Base-by-base conservation (phyloP, 176 grass and related monocot genomes). In the Musa schizocarpa region DNA sequence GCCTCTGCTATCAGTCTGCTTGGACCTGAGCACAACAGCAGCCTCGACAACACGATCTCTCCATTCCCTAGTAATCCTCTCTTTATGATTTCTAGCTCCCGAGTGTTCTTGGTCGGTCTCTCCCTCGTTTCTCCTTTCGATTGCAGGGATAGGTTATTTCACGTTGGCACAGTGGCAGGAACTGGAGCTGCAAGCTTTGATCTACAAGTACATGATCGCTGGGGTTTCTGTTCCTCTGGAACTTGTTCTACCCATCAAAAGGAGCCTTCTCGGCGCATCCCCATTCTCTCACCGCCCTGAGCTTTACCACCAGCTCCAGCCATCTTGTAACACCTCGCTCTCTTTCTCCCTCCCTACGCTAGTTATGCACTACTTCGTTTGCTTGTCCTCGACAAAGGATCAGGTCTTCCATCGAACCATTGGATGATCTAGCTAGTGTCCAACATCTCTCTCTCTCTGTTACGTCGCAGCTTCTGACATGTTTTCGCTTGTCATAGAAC, bases 171-270 rank as follows among this genome's bases (percentile, higher is more conserved):
- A 79, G 68, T 72, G 78, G 78, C 53, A 52, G 54, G 78, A 79
- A 25, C 68, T 79, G 20, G 67, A 79, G 66, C 27, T 70, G 68
- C 78, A 79, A 68, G 78, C 68, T 63, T 21, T 79, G 68, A 79
- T 79, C 67, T 79, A 79, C 55, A 79, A 79, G 43, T 49, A 79
- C 62, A 79, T 79, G 53, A 56, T 79, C 52, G 53, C 78, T 25
- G 66, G 67, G 11, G 66, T 72, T 50, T 50, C 78, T 61, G 78
- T 79, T 56, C 78, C 78, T 22, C 3, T 26, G 27, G 66, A 71
- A 29, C 78, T 79, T 51, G 24, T 79, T 79, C 27, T 79, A 23
- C 67, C 78, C 53, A 50, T 79, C 53, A 71, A 62, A 52, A 70
- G 54, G 66, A 72, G 78, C 53, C 52, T 70, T 16, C 78, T 71